Percentiles rank a stretch among this genome's conserved stretches.
Evolutionary conservation across 257 asterid genomes (phyloP).

Genomic region (Paraleonurus japonicus): DNA sequence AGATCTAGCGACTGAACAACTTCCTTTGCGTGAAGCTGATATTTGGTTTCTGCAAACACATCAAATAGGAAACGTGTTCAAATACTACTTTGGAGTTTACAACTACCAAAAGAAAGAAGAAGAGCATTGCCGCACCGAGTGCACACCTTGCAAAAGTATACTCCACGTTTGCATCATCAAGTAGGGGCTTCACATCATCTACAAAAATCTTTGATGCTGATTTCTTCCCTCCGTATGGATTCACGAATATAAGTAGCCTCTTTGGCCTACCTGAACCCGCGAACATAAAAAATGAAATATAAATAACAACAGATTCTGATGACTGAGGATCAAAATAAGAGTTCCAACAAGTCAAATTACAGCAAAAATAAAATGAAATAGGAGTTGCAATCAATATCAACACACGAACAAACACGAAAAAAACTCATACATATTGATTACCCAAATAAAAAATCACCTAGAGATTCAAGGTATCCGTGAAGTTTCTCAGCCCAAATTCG

Average conservation of each 20-base stretch:
- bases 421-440: background rate
- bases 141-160: slow-evolving; percentile 63
- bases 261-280: slow-evolving; percentile 74
- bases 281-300: slow-evolving; percentile 15
- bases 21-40: slow-evolving; percentile 87
- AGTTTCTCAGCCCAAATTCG: slow-evolving; percentile 60
- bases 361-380: background rate
- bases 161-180: slow-evolving; percentile 81
- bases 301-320: background rate
- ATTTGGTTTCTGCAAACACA: slow-evolving; percentile 60
- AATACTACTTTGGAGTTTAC: background rate
- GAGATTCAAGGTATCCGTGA: slow-evolving; percentile 56
- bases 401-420: background rate
- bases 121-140: background rate
- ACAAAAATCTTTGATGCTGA: slow-evolving; percentile 63
- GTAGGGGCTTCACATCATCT: slow-evolving; percentile 74
- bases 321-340: background rate
- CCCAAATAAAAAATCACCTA: slow-evolving; percentile 44
- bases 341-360: slow-evolving; percentile 15
- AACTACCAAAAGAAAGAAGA: background rate
- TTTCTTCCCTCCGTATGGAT: slow-evolving; percentile 92
- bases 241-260: slow-evolving; percentile 71
- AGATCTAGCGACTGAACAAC: slow-evolving; percentile 64
- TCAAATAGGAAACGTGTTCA: slow-evolving; percentile 2
- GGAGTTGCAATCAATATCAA: background rate